A percentile compares a stretch with the other conserved stretches of the same genome.
Conservation (phyloP, 352 stramenopile species). For the Thraustochytrium sp. region DNA sequence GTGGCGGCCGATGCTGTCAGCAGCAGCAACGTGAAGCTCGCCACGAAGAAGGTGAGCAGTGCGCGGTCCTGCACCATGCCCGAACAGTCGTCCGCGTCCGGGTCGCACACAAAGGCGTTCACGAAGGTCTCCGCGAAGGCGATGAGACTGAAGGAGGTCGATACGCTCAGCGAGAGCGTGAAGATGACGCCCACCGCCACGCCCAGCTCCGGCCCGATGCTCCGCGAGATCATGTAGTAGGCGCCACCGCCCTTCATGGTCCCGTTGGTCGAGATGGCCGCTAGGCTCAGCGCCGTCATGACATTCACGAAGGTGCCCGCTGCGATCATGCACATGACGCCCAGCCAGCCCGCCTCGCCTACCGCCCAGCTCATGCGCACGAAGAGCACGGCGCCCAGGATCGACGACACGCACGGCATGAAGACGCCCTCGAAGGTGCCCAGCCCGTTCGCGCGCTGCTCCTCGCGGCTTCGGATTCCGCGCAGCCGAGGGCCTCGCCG, state of each 20-base stretch:
- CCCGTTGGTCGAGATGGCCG: constrained; percentile 68
- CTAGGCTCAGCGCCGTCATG: constrained; percentile 65
- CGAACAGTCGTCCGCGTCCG: neutral
- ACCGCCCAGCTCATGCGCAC: constrained; percentile 65
- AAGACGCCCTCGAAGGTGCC: constrained; percentile 18
- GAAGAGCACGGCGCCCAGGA: constrained; percentile 61
- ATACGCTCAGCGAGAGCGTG: neutral
- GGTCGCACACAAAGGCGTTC: neutral
- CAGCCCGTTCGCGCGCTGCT: neutral
- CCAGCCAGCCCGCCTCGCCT: constrained; percentile 61
- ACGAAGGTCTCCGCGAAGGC: constrained; percentile 13
- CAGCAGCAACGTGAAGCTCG: neutral
- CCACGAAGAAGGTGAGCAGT: neutral
- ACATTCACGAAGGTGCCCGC: constrained; percentile 57
- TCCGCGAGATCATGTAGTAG: constrained; percentile 55
- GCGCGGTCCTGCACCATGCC: neutral
- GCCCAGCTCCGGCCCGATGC: constrained; percentile 64
- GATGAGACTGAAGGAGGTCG: neutral
- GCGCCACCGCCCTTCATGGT: constrained; percentile 60
- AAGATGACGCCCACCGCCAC: constrained; percentile 52
- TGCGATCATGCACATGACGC: constrained; percentile 55
- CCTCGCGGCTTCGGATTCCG: neutral
- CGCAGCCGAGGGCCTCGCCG: neutral
- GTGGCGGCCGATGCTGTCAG: neutral
- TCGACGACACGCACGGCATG: neutral